Evolutionary conservation across 768 basidiomycete genomes (phyloP).

Genomic region (Amanita pseudoporphyria): DNA sequence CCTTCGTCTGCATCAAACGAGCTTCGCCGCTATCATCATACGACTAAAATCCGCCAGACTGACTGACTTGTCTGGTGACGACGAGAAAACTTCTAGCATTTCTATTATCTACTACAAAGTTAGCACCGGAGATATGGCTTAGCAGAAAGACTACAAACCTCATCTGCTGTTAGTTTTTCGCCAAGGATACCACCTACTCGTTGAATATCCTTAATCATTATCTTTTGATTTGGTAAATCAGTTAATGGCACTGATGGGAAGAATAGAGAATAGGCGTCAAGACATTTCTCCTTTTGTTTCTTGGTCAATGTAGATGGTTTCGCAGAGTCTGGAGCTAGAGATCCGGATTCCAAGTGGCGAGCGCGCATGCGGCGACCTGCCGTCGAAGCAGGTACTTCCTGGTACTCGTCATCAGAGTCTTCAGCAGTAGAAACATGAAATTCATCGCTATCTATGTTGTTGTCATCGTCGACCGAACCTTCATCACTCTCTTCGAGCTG

Average conservation of each 20-base stretch:
- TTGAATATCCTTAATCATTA: slow-evolving; percentile 60
- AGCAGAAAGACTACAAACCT: slow-evolving; percentile 33
- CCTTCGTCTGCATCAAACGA: slow-evolving; percentile 27
- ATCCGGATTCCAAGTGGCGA: slow-evolving; percentile 6
- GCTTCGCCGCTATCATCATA: slow-evolving; percentile 61
- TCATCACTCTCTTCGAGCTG: slow-evolving; percentile 17
- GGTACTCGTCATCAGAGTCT: slow-evolving; percentile 21
- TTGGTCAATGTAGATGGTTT: slow-evolving; percentile 27
- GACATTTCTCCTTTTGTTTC: slow-evolving; percentile 43
- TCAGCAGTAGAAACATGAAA: slow-evolving; percentile 13
- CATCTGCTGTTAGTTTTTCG: slow-evolving; percentile 65
- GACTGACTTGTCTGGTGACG: slow-evolving; percentile 59
- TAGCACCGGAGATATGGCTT: not conserved
- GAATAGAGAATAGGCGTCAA: slow-evolving; percentile 61
- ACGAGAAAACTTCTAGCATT: slow-evolving; percentile 74
- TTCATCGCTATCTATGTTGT: slow-evolving; percentile 10
- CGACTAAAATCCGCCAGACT: slow-evolving; percentile 57
- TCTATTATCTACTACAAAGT: slow-evolving; percentile 47
- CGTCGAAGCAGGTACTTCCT: slow-evolving; percentile 13
- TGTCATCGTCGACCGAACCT: slow-evolving; percentile 15
- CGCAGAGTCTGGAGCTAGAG: slow-evolving; percentile 2
- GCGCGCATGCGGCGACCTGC: slow-evolving; percentile 13
- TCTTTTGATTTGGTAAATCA: slow-evolving; percentile 40
- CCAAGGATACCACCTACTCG: slow-evolving; percentile 52
- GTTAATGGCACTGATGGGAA: slow-evolving; percentile 46